These are phyloP conservation scores for Hypoxylon sp. DNA, from an alignment of 2,329 filamentous ascomycete genomes.

Conservation along the genomic window DNA sequence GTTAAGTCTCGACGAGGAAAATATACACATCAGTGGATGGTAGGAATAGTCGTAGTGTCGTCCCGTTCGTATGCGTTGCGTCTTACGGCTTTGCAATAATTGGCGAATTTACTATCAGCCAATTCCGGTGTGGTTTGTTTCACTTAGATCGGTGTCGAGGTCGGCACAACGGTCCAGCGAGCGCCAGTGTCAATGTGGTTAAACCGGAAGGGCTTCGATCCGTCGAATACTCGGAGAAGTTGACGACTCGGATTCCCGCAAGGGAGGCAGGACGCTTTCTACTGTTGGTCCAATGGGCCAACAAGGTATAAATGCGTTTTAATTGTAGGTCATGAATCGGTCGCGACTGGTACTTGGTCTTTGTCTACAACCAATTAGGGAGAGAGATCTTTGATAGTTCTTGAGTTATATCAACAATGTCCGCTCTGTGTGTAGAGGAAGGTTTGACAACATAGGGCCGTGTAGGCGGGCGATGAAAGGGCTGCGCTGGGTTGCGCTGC, in stretches of 20 bases:
- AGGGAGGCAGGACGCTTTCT: conserved; percentile 36
- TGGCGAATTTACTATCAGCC: conserved; percentile 19
- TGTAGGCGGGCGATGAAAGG: conserved; percentile 23
- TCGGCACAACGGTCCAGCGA: conserved; percentile 46
- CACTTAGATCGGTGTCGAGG: conserved; percentile 33
- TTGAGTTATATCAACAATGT: conserved; percentile 31
- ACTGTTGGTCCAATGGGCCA: conserved; percentile 29
- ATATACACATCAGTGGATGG: conserved; percentile 5
- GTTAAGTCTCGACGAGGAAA: conserved; percentile 11
- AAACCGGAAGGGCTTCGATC: conserved; percentile 36
- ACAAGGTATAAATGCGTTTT: conserved; percentile 17
- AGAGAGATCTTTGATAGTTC: conserved; percentile 3
- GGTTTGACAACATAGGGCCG: conserved; percentile 36
- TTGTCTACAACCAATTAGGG: conserved; percentile 26
- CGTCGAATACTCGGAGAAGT: conserved; percentile 32
- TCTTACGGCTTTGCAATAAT: conserved; percentile 11
- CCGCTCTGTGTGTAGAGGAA: conserved; percentile 26
- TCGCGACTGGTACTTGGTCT: conserved; percentile 26
- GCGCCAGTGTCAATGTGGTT: conserved; percentile 45
- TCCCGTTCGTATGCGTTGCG: conserved; percentile 20
- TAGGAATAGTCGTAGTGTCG: not conserved
- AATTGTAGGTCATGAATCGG: conserved; percentile 22
- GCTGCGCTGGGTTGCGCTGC: conserved; percentile 42
- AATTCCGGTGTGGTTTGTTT: conserved; percentile 23
- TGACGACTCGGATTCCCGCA: conserved; percentile 42